A percentile compares a stretch with the other conserved stretches of the same genome.
Evolutionary conservation across 441 rosid genomes (phyloP).

Genomic region (California macrophylla): DNA sequence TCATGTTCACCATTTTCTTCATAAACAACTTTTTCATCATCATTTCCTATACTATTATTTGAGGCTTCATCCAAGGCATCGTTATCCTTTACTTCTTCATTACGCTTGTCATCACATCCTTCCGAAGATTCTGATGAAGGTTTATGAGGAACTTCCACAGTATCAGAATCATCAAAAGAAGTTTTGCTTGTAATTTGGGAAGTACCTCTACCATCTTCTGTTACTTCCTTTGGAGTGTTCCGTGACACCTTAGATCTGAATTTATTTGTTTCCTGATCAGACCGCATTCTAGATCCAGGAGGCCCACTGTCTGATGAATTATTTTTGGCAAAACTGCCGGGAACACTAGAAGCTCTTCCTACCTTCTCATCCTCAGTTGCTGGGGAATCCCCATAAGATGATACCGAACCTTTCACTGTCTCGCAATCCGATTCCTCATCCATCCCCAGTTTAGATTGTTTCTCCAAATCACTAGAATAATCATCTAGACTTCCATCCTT

Average conservation of each 20-base stretch:
- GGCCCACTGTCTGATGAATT: constrained; percentile 32
- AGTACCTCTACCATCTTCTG: constrained; percentile 32
- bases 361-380: constrained; percentile 45
- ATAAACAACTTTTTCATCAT: constrained; percentile 36
- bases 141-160: constrained; percentile 22
- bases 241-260: constrained; percentile 28
- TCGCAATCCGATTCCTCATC: constrained; percentile 49
- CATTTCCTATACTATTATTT: constrained; percentile 27
- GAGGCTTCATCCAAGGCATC: constrained; percentile 21
- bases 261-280: constrained; percentile 30
- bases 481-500: constrained; percentile 31
- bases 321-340: constrained; percentile 23
- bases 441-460: constrained; percentile 32
- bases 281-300: constrained; percentile 23
- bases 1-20: constrained; percentile 44
- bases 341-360: constrained; percentile 28
- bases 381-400: constrained; percentile 52
- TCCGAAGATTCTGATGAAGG: constrained; percentile 33
- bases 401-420: constrained; percentile 42
- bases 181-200: constrained; percentile 19
- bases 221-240: constrained; percentile 31
- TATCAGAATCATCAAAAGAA: constrained; percentile 27
- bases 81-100: constrained; percentile 31
- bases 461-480: constrained; percentile 35
- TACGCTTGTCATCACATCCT: constrained; percentile 27